phyloP scores from a whole-genome alignment of 495 filamentous ascomycete genomes.

The Lichenothelia convexa region DNA sequence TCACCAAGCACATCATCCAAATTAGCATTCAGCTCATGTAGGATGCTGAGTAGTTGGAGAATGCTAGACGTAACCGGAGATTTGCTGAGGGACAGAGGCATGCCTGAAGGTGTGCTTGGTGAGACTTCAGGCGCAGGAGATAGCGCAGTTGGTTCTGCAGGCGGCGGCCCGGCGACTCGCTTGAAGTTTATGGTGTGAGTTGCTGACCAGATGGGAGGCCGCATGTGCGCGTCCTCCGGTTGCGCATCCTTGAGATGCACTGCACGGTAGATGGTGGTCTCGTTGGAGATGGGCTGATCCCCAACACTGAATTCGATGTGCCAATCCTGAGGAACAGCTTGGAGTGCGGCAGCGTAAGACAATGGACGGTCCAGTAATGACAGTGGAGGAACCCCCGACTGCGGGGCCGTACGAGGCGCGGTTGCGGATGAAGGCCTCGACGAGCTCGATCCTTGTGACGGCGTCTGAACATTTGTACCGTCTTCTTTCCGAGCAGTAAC shows the following conservation, averaged over 20 bases:
- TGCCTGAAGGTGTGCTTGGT: slow-evolving; percentile 30
- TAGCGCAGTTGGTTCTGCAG: slow-evolving; percentile 54
- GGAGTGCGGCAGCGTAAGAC: slow-evolving; percentile 73
- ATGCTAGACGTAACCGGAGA: slow-evolving; percentile 72
- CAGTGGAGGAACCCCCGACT: no score
- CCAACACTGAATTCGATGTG: slow-evolving; percentile 92
- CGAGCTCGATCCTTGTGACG: slow-evolving; percentile 40
- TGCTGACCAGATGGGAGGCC: slow-evolving; percentile 77
- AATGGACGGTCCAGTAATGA: slow-evolving; percentile 27
- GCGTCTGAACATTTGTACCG: slow-evolving; percentile 75
- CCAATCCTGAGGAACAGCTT: slow-evolving; percentile 76
- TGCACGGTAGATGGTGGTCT: slow-evolving; percentile 92
- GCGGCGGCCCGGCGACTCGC: slow-evolving; percentile 72
- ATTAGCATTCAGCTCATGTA: slow-evolving; percentile 87
- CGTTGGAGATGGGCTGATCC: slow-evolving; percentile 63
- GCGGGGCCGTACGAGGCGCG: background rate
- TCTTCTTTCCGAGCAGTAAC: slow-evolving; percentile 84
- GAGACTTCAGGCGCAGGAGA: slow-evolving; percentile 32
- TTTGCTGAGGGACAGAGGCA: slow-evolving; percentile 72
- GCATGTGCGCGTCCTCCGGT: slow-evolving; percentile 44
- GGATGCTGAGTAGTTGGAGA: slow-evolving; percentile 69
- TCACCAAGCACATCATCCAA: slow-evolving; percentile 93
- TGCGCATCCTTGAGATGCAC: slow-evolving; percentile 56
- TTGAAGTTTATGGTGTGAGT: slow-evolving; percentile 85
- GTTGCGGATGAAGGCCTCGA: background rate